Conservation (phyloP, 164 flowering plant genomes). For the Litsea cubeba region DNA sequence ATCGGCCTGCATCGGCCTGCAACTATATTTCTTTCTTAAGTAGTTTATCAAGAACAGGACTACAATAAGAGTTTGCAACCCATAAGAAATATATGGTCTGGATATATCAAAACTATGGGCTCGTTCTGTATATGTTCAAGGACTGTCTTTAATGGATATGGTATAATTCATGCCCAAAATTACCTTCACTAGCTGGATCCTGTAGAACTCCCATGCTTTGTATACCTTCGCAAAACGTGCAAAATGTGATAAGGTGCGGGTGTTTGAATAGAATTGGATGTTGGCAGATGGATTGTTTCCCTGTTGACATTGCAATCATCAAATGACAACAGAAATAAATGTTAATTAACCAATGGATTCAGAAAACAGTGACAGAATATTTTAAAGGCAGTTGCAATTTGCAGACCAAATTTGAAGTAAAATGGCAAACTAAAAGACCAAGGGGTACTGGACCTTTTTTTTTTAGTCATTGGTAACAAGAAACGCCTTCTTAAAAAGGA, state of each 20-base stretch:
- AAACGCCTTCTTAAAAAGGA: no score
- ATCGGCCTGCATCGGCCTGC: no score
- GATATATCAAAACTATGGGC: no score
- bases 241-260: conserved; percentile 61
- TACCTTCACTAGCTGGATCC: conserved; percentile 76
- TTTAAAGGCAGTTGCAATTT: neutral
- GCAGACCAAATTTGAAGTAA: no score
- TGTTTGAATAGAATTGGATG: conserved; percentile 72
- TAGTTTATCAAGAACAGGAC: no score
- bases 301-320: conserved; percentile 26
- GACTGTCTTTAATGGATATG: neutral
- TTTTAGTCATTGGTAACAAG: neutral
- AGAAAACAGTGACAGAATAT: neutral
- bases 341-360: neutral
- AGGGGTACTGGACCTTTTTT: neutral
- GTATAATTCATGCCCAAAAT: neutral
- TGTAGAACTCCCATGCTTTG: conserved; percentile 80
- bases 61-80: no score
- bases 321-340: neutral
- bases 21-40: no score
- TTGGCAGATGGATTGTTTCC: conserved; percentile 79
- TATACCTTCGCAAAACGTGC: conserved; percentile 78
- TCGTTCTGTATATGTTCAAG: no score
- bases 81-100: no score
- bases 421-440: neutral